Base-by-base conservation (phyloP, 352 stramenopile genomes). In the Globisporangium apiculatum region DNA sequence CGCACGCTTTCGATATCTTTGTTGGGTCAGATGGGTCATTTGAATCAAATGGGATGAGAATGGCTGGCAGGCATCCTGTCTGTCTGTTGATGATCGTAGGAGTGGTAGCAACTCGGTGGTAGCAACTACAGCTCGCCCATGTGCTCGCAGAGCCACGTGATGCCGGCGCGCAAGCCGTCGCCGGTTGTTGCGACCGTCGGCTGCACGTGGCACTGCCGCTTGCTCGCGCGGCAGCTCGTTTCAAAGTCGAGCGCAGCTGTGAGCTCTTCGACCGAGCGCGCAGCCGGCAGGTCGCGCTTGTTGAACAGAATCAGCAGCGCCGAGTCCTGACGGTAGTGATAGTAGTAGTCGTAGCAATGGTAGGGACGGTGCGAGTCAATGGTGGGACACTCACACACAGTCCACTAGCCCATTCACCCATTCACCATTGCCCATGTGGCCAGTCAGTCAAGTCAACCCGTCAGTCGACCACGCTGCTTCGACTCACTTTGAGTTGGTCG, bases 91-190 rank as follows among this genome's bases (percentile, higher is more conserved):
- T 1, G 24, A 31, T 31, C 24, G 24, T 49, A 35, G 45, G 17
- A 49, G 45, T 31, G 15, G 17, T 24, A 24, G 36, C 18, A 51
- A 1, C 31, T 11, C 35, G 18, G 36, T 45, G 9, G 37, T 31
- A 5, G 14, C 18, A 8, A 18, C 51, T 57, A 89, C 38, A 92
- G 58, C 55, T 72, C 70, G 36, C 64, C 67, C 83, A 93, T 93
- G 64, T 86, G 83, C 51, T 86, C 74, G 54, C 83, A 93, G 43
- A 95, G 68, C 81, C 83, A 93, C 38, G 65, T 68, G 47, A 95
- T 77, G 36, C 83, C 83, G 52, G 89, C 79, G 48, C 77, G 76
- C 15, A 92, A 67, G 4, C 79, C 83, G 40, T 88, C 81, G 18
- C 81, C 83, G 11, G 77, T 92, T n/a, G 83, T 92, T 35, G 83